Percentiles rank a stretch among this genome's conserved stretches.
Conservation (phyloP, 2,329 filamentous ascomycete genomes). For the Colletotrichum plurivorum region DNA sequence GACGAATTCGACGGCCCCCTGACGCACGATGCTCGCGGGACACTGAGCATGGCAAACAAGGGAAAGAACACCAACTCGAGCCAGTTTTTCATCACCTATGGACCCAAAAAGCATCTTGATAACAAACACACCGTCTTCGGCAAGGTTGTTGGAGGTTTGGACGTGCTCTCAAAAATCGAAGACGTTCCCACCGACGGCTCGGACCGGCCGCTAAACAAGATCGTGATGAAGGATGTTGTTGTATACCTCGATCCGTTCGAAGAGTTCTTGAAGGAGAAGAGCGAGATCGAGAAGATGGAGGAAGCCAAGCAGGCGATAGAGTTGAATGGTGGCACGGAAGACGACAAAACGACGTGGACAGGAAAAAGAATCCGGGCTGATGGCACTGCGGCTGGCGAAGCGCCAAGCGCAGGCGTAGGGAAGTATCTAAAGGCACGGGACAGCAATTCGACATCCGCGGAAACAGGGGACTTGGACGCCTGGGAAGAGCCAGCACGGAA, state of each 20-base stretch:
- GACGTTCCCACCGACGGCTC: conserved; percentile 80
- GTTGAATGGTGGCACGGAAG: conserved; percentile 80
- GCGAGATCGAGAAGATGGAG: conserved; percentile 71
- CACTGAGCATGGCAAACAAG: conserved; percentile 97
- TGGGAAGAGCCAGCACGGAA: conserved; percentile 83
- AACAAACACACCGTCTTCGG: conserved; percentile 98
- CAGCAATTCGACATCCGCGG: conserved; percentile 56
- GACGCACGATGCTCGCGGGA: conserved; percentile 85
- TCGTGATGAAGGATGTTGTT: conserved; percentile 85
- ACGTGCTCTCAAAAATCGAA: conserved; percentile 83
- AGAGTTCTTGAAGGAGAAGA: conserved; percentile 86
- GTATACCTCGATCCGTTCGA: conserved; percentile 96
- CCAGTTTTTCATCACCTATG: conserved; percentile 96
- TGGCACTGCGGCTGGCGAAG: conserved; percentile 67
- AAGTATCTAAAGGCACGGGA: conserved; percentile 77
- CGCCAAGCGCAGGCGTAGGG: conserved; percentile 69
- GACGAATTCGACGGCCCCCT: conserved; percentile 94
- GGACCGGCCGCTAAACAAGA: conserved; percentile 82
- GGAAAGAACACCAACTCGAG: conserved; percentile 97
- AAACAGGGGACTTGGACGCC: conserved; percentile 66
- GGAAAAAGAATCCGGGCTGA: conserved; percentile 87
- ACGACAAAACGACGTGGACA: conserved; percentile 95
- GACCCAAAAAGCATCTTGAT: conserved; percentile 86
- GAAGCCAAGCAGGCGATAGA: conserved; percentile 73
- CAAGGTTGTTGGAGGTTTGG: conserved; percentile 82